Evolutionary conservation across 2,329 filamentous ascomycete genomes (phyloP).

Genomic region (Apiospora marii): DNA sequence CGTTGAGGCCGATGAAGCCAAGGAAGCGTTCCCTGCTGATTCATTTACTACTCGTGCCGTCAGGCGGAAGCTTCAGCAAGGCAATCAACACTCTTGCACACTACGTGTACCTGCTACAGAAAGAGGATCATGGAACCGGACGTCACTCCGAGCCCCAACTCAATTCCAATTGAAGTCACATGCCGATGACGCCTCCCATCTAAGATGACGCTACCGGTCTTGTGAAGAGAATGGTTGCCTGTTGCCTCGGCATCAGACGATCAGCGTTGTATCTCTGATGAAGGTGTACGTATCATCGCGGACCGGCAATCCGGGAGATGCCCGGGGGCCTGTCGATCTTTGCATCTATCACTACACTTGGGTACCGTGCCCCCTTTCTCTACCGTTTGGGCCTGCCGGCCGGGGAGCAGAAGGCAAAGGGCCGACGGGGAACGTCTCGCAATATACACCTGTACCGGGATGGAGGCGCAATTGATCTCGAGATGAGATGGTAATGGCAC

Average conservation of each 20-base stretch:
- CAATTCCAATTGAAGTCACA: not conserved
- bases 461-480: not conserved
- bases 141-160: not conserved
- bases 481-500: constrained; percentile 16
- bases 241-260: not conserved
- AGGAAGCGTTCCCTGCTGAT: not conserved
- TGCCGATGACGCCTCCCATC: not conserved
- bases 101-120: not conserved
- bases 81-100: not conserved
- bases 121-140: not conserved
- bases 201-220: not conserved
- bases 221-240: not conserved
- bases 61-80: not conserved
- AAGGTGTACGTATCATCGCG: not conserved
- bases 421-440: not conserved
- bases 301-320: not conserved
- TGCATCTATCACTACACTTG: not conserved
- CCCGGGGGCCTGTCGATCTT: not conserved
- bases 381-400: not conserved
- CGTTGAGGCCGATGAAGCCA: no score
- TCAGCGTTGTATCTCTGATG: not conserved
- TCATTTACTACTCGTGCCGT: not conserved
- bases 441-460: not conserved
- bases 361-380: not conserved
- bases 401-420: not conserved